phyloP scores from a whole-genome alignment of 176 grass and related monocot genomes.

The Hordeum marinum region DNA sequence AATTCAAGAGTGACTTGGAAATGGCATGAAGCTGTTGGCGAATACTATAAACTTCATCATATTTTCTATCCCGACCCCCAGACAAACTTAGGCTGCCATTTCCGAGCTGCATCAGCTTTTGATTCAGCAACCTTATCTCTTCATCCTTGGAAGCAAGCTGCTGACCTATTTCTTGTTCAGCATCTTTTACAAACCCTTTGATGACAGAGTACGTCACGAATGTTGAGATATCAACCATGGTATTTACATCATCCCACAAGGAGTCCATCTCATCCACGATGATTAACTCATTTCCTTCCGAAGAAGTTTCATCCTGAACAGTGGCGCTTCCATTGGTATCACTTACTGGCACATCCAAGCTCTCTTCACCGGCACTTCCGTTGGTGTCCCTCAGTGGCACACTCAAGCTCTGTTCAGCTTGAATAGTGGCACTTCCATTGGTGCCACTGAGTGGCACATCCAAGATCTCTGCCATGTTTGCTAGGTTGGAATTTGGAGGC shows the following conservation, averaged over 20 bases:
- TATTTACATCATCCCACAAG: conserved; percentile 34
- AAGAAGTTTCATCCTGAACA: conserved; percentile 11
- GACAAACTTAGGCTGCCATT: conserved; percentile 16
- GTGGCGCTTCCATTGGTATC: conserved; percentile 1
- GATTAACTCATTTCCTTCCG: background rate
- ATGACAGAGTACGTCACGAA: conserved; percentile 39
- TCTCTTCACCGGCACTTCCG: background rate
- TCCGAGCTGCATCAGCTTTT: conserved; percentile 30
- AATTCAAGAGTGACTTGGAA: conserved; percentile 42
- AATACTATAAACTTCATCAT: conserved; percentile 42
- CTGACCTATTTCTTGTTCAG: conserved; percentile 20
- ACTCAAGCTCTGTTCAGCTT: background rate
- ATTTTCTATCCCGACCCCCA: conserved; percentile 25
- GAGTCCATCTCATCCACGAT: conserved; percentile 40
- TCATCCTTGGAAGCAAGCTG: conserved; percentile 44
- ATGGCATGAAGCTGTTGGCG: conserved; percentile 55
- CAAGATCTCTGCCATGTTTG: conserved; percentile 26
- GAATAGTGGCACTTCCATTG: conserved; percentile 4
- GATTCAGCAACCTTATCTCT: conserved; percentile 36
- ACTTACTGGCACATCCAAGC: background rate
- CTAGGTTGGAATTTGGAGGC: background rate
- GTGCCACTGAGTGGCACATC: conserved; percentile 12
- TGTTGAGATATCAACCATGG: conserved; percentile 29
- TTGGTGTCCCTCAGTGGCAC: background rate
- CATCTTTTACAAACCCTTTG: conserved; percentile 44